Evolutionary conservation across 2,329 filamentous ascomycete genomes (phyloP), one percentile per base, ranked within the genome.

Genomic region (Ambrosiella beaveri): DNA sequence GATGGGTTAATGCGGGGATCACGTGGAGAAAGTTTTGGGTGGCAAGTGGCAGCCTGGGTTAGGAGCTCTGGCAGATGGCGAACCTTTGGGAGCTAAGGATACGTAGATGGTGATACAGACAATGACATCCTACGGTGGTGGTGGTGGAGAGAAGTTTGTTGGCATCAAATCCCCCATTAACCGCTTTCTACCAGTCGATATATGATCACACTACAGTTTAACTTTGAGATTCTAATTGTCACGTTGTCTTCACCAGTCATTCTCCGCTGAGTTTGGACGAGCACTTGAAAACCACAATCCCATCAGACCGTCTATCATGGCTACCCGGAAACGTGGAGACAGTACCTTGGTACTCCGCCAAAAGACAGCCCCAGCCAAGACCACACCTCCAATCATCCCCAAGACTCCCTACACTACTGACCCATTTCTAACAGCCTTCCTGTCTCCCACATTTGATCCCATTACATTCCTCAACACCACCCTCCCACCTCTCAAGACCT

Each of bases 401-500:
- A 77, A 73, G 65, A 81, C 81, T 3, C 69, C 74, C 57, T 81
- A 90, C 68, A 77, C 87, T 41, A 72, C 84, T 61, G 88, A 94
- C 66, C 78, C 82, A 11, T 80, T 81, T 57, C 77, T 94, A 2
- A 79, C 80, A 59, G 82, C 85, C 58, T 96, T 96, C 69, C 75
- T 91, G 41, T 75, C 81, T 54, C 75, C 84, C 4, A 74, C 78
- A 50, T 97, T 97, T 70, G 88, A 95, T 68, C 79, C 90, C 3
- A 85, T 85, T 62, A 81, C 86, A 53, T 95, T 89, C 69, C 81
- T 97, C 65, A 97, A 97, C 70, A 74, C 81, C 60, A 79, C 79
- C 0, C 75, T 97, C 0, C 86, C 89, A 3, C 73, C 84, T 1
- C 74, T 95, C 17, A 75, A 78, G 62, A 61, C 61, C 11, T 4